Base-by-base conservation (phyloP, 139 green algal species). In the Chara braunii region DNA sequence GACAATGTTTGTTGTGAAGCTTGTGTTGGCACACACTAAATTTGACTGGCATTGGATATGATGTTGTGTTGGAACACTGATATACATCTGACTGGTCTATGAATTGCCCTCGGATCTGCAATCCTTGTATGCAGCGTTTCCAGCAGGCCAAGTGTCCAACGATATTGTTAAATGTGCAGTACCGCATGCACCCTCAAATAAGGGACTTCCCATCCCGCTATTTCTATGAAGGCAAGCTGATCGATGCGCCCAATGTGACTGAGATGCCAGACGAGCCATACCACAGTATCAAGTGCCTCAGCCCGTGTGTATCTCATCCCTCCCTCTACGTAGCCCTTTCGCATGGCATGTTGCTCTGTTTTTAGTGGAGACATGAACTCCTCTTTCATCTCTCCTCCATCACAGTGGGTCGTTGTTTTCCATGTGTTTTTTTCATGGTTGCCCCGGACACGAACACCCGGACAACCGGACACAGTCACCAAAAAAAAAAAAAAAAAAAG, bases 101-200 rank as follows among this genome's bases (percentile, higher is more conserved):
- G n/a, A n/a, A n/a, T n/a, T n/a, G n/a, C n/a, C n/a, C n/a, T n/a
- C n/a, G n/a, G n/a, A n/a, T n/a, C n/a, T n/a, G n/a, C n/a, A n/a
- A n/a, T n/a, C n/a, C n/a, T n/a, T n/a, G n/a, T n/a, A n/a, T n/a
- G n/a, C n/a, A 74, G 64, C 64, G 88, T 3, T 76, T 95, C 69
- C 80, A 89, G 79, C 24, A 34, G 23, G 48, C 45, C 7, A 76
- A 79, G 31, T 77, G 68, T 42, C 81, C 82, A 3, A 76, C 81
- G 22, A 75, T 78, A 57, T 61, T 91, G 75, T 76, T 91, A 12
- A 79, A 23, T 29, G 43, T 37, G 52, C 43, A 56, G 44, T 95
- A 93, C 78, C 84, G 90, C 68, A 95, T 95, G 90, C 87, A 95
- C 65, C 88, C 88, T 5, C 68, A 77, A 28, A 95, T 95, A 59